phyloP scores from a whole-genome alignment of 495 filamentous ascomycete species.

The Aspergillus affinis region DNA sequence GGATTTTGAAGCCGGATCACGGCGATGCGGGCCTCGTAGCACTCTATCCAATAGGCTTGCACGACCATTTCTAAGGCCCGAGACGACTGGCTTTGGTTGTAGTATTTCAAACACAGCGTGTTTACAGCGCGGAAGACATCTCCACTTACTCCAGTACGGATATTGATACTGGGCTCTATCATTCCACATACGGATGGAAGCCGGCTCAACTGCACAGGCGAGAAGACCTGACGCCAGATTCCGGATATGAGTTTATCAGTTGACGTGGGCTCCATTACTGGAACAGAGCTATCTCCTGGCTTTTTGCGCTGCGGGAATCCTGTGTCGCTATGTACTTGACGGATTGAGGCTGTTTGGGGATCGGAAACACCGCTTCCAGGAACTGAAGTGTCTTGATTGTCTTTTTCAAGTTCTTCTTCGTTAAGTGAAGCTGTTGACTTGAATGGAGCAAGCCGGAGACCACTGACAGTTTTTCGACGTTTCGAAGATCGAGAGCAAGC shows the following conservation, averaged over 20 bases:
- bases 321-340: constrained; percentile 26
- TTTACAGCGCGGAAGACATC: constrained; percentile 23
- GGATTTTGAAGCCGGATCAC: constrained; percentile 20
- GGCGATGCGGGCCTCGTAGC: constrained; percentile 21
- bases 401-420: not conserved
- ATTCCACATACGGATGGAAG: constrained; percentile 16
- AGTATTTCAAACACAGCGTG: constrained; percentile 22
- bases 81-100: constrained; percentile 25
- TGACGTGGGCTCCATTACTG: constrained; percentile 19
- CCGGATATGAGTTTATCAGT: constrained; percentile 23
- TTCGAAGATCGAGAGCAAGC: constrained; percentile 3
- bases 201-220: constrained; percentile 17
- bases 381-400: not conserved
- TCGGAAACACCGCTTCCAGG: not conserved
- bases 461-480: constrained; percentile 20
- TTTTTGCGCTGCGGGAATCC: constrained; percentile 24
- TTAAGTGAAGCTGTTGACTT: not conserved
- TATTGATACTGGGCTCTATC: constrained; percentile 17
- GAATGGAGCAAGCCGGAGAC: constrained; percentile 12
- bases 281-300: constrained; percentile 10
- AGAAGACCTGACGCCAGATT: constrained; percentile 24
- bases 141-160: constrained; percentile 20
- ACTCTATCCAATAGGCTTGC: constrained; percentile 27
- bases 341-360: constrained; percentile 8
- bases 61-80: constrained; percentile 28